A percentile compares a stretch with the other conserved stretches of the same genome.
phyloP scores from a whole-genome alignment of 192 early-diverging fungal species.

The Backusella luteola region DNA sequence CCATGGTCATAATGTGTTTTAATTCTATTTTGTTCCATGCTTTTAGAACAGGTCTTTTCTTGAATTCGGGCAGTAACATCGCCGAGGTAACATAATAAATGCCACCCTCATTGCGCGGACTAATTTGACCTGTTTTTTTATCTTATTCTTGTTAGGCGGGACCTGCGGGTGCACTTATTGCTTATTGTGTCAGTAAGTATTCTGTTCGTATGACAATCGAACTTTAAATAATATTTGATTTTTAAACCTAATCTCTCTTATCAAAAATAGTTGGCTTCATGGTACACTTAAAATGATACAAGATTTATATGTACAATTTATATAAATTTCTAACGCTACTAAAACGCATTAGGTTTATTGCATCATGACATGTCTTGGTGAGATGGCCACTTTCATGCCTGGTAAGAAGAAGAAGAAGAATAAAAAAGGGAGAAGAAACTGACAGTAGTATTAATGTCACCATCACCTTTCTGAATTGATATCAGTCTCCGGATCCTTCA shows the following conservation, averaged over 20 bases:
- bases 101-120: too few relatives aligned
- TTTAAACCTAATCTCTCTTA: neutral
- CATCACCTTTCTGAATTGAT: neutral
- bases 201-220: neutral
- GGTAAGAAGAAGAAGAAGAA: constrained; percentile 8
- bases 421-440: too few relatives aligned
- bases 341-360: constrained; percentile 51
- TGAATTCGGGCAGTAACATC: constrained; percentile 65
- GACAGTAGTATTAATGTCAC: neutral
- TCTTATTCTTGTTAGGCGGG: constrained; percentile 46
- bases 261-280: constrained; percentile 27
- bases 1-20: neutral
- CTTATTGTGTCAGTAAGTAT: constrained; percentile 46
- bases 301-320: neutral
- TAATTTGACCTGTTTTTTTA: neutral
- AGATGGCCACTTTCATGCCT: constrained; percentile 82
- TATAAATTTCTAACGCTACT: neutral
- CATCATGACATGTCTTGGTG: constrained; percentile 78
- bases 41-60: constrained; percentile 65
- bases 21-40: neutral
- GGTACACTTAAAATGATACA: constrained; percentile 4
- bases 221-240: neutral
- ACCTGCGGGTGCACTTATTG: constrained; percentile 67
- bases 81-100: constrained; percentile 26
- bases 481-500: constrained; percentile 69